Conservation (phyloP, 2,329 filamentous ascomycete genomes). For the Colletotrichum melonis region DNA sequence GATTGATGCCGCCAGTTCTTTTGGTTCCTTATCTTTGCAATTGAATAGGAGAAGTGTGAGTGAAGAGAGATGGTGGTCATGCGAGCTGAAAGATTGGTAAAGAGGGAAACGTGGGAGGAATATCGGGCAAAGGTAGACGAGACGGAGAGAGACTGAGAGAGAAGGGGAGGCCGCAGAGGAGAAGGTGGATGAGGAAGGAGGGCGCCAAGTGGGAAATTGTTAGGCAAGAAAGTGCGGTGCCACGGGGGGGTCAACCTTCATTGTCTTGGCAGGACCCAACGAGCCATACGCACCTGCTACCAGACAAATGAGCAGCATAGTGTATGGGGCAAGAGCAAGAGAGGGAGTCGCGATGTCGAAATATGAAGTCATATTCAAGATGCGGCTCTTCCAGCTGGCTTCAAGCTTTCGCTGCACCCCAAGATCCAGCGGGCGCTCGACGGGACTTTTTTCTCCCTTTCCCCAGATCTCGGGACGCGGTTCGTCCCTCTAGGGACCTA, state of each 20-base stretch:
- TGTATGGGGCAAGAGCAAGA: neutral
- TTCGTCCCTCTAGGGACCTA: neutral
- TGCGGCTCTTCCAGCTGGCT: slow-evolving; percentile 6
- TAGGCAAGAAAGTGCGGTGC: neutral
- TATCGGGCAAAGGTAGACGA: neutral
- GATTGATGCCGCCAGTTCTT: neutral
- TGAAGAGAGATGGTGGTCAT: neutral
- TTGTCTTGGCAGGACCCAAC: slow-evolving; percentile 17
- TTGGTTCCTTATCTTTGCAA: neutral
- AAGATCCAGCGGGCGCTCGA: neutral
- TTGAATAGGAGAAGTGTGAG: neutral
- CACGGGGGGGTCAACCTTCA: neutral
- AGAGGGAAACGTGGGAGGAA: neutral
- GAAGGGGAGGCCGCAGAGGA: neutral
- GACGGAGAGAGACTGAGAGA: neutral
- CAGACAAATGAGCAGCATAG: too few relatives aligned
- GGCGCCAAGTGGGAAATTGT: slow-evolving; percentile 24
- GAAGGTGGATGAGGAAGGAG: neutral
- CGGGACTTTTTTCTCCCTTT: neutral
- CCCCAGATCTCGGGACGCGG: slow-evolving; percentile 29
- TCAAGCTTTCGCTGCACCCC: slow-evolving; percentile 1
- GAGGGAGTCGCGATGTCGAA: neutral
- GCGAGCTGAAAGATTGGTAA: neutral
- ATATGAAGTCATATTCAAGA: slow-evolving; percentile 15
- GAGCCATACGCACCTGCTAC: neutral